Base-by-base conservation (phyloP, 176 grass and related monocot species). In the Eragrostis curvula region DNA sequence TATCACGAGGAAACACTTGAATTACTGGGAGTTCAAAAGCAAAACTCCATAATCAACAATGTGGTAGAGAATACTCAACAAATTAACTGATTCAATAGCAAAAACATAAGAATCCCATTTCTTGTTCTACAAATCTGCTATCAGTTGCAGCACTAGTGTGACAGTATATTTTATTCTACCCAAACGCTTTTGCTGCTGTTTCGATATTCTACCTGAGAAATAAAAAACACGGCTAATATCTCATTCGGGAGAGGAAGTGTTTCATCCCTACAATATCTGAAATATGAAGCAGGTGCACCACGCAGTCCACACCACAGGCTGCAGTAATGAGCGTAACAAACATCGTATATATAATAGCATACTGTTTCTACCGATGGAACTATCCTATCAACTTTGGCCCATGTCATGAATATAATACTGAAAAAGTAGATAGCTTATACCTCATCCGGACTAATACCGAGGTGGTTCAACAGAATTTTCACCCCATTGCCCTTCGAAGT, bases 401-500 rank as follows among this genome's bases (percentile, higher is more conserved):
- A 23, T 11, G 43, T 21, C 14, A 49, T 42, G 46, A 9, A 79
- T 40, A 55, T 50, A 81, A 64, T 48, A 73, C 56, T 53, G 50
- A 56, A 9, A 42, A 76, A 78, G 25, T 75, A 83, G 66, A 73
- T 20, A 81, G 16, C 9, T 36, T 66, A 73, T 92, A 95, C 96
- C 90, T 99, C 91, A 72, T 96, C 85, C 18, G 87, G 72, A 65
- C 82, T 90, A 78, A 99, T 66, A 53, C 85, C 88, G 61, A 96
- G 89, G 55, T 99, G 91, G 66, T 99, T 71, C 82, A 99, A 51
- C 80, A 99, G 87, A 73, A 93, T 82, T 79, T 91, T 93, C 64
- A 99, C 80, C 12, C 96, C 93, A 17, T 86, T 75, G 57, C 96
- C 96, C 77, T 99, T 99, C 1, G 92, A 96, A 65, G 96, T 99